Evolutionary conservation across 495 filamentous ascomycete genomes (phyloP).

Genomic region (Ascodesmis nigricans): DNA sequence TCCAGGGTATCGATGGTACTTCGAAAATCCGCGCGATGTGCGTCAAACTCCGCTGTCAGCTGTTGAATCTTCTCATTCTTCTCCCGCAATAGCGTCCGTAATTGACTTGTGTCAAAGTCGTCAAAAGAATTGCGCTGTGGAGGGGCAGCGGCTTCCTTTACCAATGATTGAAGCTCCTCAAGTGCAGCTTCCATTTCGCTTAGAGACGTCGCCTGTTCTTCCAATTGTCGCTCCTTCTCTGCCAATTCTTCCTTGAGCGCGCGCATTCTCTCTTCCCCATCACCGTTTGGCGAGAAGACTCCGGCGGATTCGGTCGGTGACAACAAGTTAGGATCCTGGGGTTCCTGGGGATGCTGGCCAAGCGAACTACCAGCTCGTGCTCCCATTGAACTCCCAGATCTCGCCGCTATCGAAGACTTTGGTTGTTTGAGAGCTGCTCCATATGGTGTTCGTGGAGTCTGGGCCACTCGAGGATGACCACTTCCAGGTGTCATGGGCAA

Average conservation of each 20-base stretch:
- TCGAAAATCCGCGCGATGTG: slow-evolving; percentile 84
- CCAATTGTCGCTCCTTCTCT: slow-evolving; percentile 66
- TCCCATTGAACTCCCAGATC: slow-evolving; percentile 19
- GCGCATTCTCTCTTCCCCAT: slow-evolving; percentile 43
- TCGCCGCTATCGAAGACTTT: slow-evolving; percentile 10
- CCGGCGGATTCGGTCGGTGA: too few species aligned
- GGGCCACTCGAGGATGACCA: too few species aligned
- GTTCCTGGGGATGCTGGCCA: slow-evolving; percentile 13
- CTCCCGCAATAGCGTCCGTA: slow-evolving; percentile 66
- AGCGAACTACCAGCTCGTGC: slow-evolving; percentile 14
- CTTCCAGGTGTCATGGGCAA: too few species aligned
- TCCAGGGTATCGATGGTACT: slow-evolving; percentile 94
- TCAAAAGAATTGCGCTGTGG: slow-evolving; percentile 30
- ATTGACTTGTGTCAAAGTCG: slow-evolving; percentile 50
- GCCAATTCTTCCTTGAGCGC: slow-evolving; percentile 45
- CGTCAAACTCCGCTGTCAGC: slow-evolving; percentile 85
- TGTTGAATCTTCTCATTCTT: slow-evolving; percentile 91
- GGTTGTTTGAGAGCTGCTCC: slow-evolving; percentile 11
- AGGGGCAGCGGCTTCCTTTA: slow-evolving; percentile 27
- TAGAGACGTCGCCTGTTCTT: slow-evolving; percentile 60
- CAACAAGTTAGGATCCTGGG: too few species aligned
- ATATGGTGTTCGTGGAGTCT: slow-evolving; percentile 7
- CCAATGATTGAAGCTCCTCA: slow-evolving; percentile 47
- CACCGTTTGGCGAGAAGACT: too few species aligned
- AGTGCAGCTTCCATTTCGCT: slow-evolving; percentile 69